Conservation (phyloP, 2,329 filamentous ascomycete genomes). For the Cladosporium sp. region DNA sequence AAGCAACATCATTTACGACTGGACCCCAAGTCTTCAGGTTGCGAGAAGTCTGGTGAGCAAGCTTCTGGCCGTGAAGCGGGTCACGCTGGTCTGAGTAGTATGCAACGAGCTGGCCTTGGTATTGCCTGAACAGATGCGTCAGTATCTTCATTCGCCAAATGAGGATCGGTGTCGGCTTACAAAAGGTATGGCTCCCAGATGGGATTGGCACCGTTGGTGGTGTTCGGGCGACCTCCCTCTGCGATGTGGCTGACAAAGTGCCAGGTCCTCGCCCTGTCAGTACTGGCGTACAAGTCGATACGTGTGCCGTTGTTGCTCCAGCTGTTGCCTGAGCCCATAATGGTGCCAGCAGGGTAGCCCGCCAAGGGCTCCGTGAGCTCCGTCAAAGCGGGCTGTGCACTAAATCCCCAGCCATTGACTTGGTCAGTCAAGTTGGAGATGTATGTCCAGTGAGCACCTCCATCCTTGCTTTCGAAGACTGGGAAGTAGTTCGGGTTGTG, state of each 20-base stretch:
- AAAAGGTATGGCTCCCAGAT: constrained; percentile 69
- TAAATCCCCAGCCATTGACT: constrained; percentile 16
- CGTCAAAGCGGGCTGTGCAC: constrained; percentile 14
- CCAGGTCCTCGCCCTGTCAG: constrained; percentile 55
- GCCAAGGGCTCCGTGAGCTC: constrained; percentile 10
- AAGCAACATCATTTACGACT: constrained; percentile 60
- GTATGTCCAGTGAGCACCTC: constrained; percentile 15
- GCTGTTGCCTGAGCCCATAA: constrained; percentile 14
- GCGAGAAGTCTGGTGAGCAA: constrained; percentile 59
- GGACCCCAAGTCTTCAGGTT: constrained; percentile 59
- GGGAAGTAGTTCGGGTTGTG: constrained; percentile 13
- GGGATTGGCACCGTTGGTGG: constrained; percentile 62
- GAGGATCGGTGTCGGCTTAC: not conserved
- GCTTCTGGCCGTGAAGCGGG: constrained; percentile 62
- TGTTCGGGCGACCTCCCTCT: constrained; percentile 54
- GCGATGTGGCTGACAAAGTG: constrained; percentile 64
- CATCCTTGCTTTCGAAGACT: constrained; percentile 16
- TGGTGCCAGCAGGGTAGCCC: constrained; percentile 13
- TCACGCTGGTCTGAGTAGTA: constrained; percentile 72
- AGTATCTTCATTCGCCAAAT: not conserved
- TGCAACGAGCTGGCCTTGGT: constrained; percentile 57
- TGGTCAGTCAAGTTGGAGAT: constrained; percentile 17
- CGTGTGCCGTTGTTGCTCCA: constrained; percentile 15
- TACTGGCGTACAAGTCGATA: constrained; percentile 63
- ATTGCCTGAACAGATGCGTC: constrained; percentile 27